Percentiles rank a stretch among this genome's conserved stretches.
phyloP scores from a whole-genome alignment of 1,284 basidiomycete genomes.

The Ceratobasidium sp. region DNA sequence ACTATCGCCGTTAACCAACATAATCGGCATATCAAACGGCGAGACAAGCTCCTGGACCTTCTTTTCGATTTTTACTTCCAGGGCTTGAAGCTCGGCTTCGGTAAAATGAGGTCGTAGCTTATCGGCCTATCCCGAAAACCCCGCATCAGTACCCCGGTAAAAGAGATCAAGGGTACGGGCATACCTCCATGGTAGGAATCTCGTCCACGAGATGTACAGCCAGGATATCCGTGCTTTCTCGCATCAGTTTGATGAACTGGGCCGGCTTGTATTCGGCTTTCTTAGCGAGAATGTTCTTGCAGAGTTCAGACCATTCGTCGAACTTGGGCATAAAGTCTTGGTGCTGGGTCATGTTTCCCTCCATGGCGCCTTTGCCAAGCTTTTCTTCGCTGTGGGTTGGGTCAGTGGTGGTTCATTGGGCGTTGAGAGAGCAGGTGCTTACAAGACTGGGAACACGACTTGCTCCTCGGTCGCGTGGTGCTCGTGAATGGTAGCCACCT shows the following conservation, averaged over 20 bases:
- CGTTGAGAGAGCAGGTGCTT: background rate
- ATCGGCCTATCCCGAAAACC: background rate
- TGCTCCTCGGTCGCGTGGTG: constrained; percentile 26
- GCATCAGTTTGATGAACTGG: constrained; percentile 8
- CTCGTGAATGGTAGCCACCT: constrained; percentile 15
- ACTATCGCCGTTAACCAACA: constrained; percentile 15
- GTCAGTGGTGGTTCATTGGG: background rate
- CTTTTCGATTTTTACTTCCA: constrained; percentile 12
- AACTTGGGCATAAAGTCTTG: constrained; percentile 40
- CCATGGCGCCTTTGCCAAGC: constrained; percentile 41
- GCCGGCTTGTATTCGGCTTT: constrained; percentile 14
- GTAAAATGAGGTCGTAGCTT: constrained; percentile 10
- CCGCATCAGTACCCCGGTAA: background rate
- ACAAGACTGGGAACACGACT: constrained; percentile 34
- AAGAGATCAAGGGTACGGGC: background rate
- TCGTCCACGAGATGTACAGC: constrained; percentile 20
- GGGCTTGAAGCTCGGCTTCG: constrained; percentile 14
- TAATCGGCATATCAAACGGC: constrained; percentile 4
- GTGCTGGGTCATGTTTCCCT: constrained; percentile 27
- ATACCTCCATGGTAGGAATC: constrained; percentile 32
- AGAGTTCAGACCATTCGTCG: constrained; percentile 19
- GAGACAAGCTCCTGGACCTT: constrained; percentile 12
- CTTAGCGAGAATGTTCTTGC: background rate
- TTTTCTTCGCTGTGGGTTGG: constrained; percentile 17
- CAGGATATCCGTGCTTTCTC: constrained; percentile 17